Percentiles rank a stretch among this genome's conserved stretches.
phyloP scores from a whole-genome alignment of 2,329 filamentous ascomycete species.

The Leptodontidium sp. region DNA sequence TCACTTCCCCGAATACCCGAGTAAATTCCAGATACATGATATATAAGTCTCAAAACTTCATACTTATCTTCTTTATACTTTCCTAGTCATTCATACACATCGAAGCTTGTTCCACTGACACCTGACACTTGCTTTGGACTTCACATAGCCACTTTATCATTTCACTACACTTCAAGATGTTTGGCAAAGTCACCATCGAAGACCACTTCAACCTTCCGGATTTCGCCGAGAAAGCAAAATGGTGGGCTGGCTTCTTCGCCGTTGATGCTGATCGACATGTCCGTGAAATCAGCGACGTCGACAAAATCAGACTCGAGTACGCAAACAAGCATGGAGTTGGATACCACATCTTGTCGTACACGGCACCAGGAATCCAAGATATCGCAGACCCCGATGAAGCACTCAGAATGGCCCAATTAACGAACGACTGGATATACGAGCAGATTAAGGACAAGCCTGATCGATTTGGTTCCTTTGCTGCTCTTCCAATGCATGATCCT shows the following conservation, averaged over 20 bases:
- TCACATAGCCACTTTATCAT: not conserved
- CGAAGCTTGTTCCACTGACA: not conserved
- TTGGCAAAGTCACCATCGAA: conserved; percentile 68
- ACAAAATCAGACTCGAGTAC: conserved; percentile 53
- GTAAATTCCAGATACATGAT: not conserved
- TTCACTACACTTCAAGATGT: conserved; percentile 51
- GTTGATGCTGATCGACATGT: conserved; percentile 66
- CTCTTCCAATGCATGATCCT: conserved; percentile 62
- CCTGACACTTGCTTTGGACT: not conserved
- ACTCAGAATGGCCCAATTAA: conserved; percentile 52
- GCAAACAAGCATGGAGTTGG: conserved; percentile 58
- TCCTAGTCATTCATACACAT: not conserved
- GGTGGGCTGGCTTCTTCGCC: conserved; percentile 68
- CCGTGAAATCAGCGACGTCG: conserved; percentile 60
- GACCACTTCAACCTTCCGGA: conserved; percentile 69
- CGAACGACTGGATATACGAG: conserved; percentile 40
- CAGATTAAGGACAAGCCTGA: conserved; percentile 45
- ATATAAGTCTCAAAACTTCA: not conserved
- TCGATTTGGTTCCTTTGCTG: conserved; percentile 58
- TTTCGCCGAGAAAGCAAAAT: conserved; percentile 63
- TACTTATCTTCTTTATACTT: not conserved
- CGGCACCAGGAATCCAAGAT: conserved; percentile 58
- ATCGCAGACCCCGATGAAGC: conserved; percentile 53
- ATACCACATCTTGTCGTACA: conserved; percentile 58
- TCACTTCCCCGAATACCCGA: conserved; percentile 1